phyloP scores from a whole-genome alignment of 148 eudicot species.

The Silene latifolia region DNA sequence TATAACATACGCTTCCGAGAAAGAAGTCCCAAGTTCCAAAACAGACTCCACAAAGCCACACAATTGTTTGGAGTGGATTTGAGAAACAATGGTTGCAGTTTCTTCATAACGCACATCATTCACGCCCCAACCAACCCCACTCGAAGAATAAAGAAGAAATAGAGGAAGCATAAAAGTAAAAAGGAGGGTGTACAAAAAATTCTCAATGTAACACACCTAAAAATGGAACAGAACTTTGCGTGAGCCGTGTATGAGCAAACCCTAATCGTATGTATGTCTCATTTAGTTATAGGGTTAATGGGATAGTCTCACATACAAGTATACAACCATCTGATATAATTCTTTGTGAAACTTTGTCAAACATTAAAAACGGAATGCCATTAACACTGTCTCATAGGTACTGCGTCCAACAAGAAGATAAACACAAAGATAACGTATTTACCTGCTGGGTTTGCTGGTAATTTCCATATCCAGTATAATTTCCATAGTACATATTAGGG shows the following conservation, averaged over 20 bases:
- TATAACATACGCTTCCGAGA: background rate
- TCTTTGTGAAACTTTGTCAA: background rate
- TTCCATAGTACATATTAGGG: slow-evolving; percentile 80
- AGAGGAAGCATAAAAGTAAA: background rate
- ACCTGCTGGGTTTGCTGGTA: slow-evolving; percentile 96
- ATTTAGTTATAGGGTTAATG: background rate
- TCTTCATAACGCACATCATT: background rate
- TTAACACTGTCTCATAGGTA: background rate
- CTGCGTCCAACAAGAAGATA: background rate
- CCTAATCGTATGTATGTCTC: background rate
- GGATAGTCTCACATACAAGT: too few species aligned
- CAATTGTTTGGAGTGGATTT: background rate
- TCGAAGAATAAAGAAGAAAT: too few species aligned
- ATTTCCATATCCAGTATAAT: slow-evolving; percentile 72
- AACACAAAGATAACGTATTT: background rate
- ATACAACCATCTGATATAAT: too few species aligned
- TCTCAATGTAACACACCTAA: background rate
- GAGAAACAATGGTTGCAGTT: too few species aligned
- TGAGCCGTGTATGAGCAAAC: too few species aligned
- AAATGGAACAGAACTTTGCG: too few species aligned
- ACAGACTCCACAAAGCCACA: background rate
- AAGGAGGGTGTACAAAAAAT: too few species aligned
- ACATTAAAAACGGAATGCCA: background rate
- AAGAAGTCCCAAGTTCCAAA: background rate
- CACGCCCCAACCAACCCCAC: background rate